Percentiles rank a stretch among this genome's conserved stretches.
Conservation (phyloP, 23 red algal species). For the Gracilaria gracilis region DNA sequence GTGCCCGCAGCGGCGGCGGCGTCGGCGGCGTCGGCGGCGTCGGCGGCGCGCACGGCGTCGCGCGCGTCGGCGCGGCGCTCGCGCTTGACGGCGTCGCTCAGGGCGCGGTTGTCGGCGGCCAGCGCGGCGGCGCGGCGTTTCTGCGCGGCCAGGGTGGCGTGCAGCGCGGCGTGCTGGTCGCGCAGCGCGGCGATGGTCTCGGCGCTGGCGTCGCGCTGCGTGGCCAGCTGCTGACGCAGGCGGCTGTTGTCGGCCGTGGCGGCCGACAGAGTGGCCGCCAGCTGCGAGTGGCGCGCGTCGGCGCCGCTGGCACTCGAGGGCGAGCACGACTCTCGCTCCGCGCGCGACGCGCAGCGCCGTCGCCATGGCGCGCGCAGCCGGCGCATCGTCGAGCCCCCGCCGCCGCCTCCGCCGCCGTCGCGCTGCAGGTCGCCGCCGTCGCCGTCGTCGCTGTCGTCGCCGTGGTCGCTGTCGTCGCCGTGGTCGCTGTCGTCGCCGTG, state of each 20-base stretch:
- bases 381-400: background rate
- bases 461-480: no score
- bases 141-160: background rate
- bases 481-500: no score
- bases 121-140: background rate
- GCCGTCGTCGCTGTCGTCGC: no score
- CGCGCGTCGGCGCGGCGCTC: background rate
- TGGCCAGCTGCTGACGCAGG: constrained; percentile 9
- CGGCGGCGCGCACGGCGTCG: background rate
- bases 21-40: background rate
- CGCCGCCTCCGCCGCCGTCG: no score
- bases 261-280: background rate
- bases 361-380: background rate
- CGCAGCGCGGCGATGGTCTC: background rate
- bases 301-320: background rate
- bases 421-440: no score
- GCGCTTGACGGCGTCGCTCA: background rate
- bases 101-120: background rate
- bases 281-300: background rate
- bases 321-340: no score
- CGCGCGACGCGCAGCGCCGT: background rate
- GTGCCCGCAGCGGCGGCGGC: no score
- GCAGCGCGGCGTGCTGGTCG: constrained; percentile 2
- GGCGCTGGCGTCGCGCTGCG: constrained; percentile 23
- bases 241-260: constrained; percentile 6